A percentile compares a stretch with the other conserved stretches of the same genome.
These are phyloP conservation scores for Fusarium pseudograminearum DNA, from an alignment of 2,329 filamentous ascomycete species.

Conservation along the genomic window DNA sequence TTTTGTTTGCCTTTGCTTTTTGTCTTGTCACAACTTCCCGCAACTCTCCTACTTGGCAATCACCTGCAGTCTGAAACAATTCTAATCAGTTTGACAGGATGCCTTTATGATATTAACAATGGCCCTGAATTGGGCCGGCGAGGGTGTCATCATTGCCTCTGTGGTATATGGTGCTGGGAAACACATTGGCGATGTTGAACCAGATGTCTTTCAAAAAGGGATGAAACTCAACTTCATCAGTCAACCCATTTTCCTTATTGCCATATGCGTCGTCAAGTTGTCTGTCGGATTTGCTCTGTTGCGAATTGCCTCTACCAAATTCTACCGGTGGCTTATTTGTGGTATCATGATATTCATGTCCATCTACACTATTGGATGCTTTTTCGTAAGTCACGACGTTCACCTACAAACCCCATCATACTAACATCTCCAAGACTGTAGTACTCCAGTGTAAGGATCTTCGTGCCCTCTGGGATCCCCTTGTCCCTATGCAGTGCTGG, in stretches of 20 bases:
- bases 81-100: slow-evolving; percentile 44
- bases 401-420: fast-evolving
- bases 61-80: neutral
- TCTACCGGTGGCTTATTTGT: slow-evolving; percentile 53
- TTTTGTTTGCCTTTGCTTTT: neutral
- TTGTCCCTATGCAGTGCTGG: slow-evolving; percentile 58
- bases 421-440: slow-evolving; percentile 51
- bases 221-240: slow-evolving; percentile 58
- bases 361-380: slow-evolving; percentile 50
- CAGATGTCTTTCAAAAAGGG: slow-evolving; percentile 51
- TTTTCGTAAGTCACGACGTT: slow-evolving; percentile 49
- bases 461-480: slow-evolving; percentile 58
- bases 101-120: slow-evolving; percentile 48
- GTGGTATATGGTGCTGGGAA: slow-evolving; percentile 59
- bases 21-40: neutral
- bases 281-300: slow-evolving; percentile 57
- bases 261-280: slow-evolving; percentile 58
- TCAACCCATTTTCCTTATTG: slow-evolving; percentile 59
- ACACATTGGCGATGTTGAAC: slow-evolving; percentile 58
- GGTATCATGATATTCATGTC: slow-evolving; percentile 54
- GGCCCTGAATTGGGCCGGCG: slow-evolving; percentile 53
- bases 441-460: slow-evolving; percentile 63
- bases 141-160: slow-evolving; percentile 56
- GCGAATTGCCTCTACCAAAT: slow-evolving; percentile 54
- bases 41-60: neutral